Evolutionary conservation across 2,329 filamentous ascomycete genomes (phyloP).

Genomic region (Fusarium albosuccineum): DNA sequence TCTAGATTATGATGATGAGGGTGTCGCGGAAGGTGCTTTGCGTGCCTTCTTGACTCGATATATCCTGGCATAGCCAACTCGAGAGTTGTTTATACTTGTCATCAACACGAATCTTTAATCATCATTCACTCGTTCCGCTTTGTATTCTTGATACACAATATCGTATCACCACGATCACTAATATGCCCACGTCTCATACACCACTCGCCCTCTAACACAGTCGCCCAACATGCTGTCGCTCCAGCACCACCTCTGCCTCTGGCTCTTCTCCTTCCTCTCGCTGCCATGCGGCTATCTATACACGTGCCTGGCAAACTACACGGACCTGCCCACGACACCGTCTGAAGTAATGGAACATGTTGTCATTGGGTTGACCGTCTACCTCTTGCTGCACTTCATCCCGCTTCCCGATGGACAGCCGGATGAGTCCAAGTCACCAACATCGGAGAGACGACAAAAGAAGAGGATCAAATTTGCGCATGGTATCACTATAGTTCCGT

Average conservation of each 20-base stretch:
- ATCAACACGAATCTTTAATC: not conserved
- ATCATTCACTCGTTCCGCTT: not conserved
- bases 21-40: constrained; percentile 14
- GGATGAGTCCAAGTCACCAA: no score
- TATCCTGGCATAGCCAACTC: not conserved
- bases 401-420: not conserved
- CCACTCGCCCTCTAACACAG: not conserved
- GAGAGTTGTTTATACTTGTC: not conserved
- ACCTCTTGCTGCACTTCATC: not conserved
- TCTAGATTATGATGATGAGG: not conserved
- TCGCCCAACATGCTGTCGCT: constrained; percentile 32
- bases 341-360: constrained; percentile 5
- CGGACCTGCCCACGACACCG: not conserved
- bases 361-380: constrained; percentile 19
- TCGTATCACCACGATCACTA: not conserved
- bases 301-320: constrained; percentile 1
- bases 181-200: not conserved
- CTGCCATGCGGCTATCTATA: constrained; percentile 13
- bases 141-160: not conserved
- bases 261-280: constrained; percentile 32
- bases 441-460: no score
- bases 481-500: no score
- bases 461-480: no score
- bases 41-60: not conserved
- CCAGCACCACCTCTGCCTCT: constrained; percentile 33